Evolutionary conservation across 2,329 filamentous ascomycete species (phyloP).

Genomic region (Fonsecaea pedrosoi): DNA sequence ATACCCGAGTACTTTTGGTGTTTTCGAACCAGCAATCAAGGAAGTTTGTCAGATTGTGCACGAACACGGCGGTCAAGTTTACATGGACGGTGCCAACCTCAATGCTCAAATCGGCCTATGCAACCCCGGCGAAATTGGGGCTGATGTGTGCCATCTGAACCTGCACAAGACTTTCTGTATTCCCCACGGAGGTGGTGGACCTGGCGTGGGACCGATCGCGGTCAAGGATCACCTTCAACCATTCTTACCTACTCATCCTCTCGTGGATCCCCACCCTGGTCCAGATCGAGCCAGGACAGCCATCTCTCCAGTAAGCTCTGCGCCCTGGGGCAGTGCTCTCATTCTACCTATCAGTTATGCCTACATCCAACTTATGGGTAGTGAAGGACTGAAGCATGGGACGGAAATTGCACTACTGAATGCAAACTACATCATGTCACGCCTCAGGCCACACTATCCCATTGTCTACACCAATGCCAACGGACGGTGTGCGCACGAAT

Average conservation of each 20-base stretch:
- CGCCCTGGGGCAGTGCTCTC: slow-evolving; percentile 84
- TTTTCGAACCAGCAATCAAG: slow-evolving; percentile 90
- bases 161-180: slow-evolving; percentile 99
- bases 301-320: slow-evolving; percentile 78
- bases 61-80: slow-evolving; percentile 86
- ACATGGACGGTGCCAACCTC: slow-evolving; percentile 99
- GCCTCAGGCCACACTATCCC: slow-evolving; percentile 82
- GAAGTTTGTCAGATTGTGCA: slow-evolving; percentile 86
- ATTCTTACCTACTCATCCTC: slow-evolving; percentile 76
- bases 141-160: slow-evolving; percentile 96
- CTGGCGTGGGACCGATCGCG: slow-evolving; percentile 91
- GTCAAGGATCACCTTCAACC: slow-evolving; percentile 80
- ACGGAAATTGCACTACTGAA: slow-evolving; percentile 94
- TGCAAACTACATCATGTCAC: slow-evolving; percentile 93
- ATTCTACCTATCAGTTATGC: slow-evolving; percentile 95
- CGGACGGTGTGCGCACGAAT: slow-evolving; percentile 92
- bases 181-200: slow-evolving; percentile 91
- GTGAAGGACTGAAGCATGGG: slow-evolving; percentile 80
- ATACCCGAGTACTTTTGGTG: slow-evolving; percentile 92
- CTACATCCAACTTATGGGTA: slow-evolving; percentile 93
- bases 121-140: slow-evolving; percentile 92
- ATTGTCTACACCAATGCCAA: slow-evolving; percentile 93
- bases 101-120: slow-evolving; percentile 96
- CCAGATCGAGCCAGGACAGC: slow-evolving; percentile 47
- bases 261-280: slow-evolving; percentile 55